Evolutionary conservation across 176 grass and related monocot genomes (phyloP).

Genomic region (Carex pumila): DNA sequence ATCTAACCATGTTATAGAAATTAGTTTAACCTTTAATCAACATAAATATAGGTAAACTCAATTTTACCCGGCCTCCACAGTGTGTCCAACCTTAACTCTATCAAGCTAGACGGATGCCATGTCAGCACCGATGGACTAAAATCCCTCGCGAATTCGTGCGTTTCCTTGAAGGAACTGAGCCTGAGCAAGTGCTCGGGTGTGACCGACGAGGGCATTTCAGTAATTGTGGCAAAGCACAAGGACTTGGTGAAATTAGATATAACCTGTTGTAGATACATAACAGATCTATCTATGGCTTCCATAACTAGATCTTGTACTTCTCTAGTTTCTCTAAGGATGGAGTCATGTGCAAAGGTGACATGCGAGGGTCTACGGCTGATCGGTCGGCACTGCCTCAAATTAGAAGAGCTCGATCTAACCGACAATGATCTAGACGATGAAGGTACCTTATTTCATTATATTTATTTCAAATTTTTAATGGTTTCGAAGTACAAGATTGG

Average conservation of each 20-base stretch:
- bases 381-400: conserved; percentile 34
- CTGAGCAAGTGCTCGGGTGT: conserved; percentile 78
- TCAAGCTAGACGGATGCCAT: conserved; percentile 74
- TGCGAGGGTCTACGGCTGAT: conserved; percentile 55
- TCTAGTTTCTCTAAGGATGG: conserved; percentile 74
- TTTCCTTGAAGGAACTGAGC: conserved; percentile 58
- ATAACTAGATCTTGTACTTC: conserved; percentile 69
- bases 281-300: conserved; percentile 50
- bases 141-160: conserved; percentile 46
- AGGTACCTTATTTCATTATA: conserved; percentile 38
- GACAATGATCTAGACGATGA: conserved; percentile 84
- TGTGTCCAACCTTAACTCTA: conserved; percentile 33
- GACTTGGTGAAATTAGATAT: conserved; percentile 64
- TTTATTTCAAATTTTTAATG: background rate
- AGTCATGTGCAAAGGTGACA: conserved; percentile 61
- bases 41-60: conserved; percentile 46
- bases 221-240: conserved; percentile 45
- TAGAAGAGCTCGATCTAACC: conserved; percentile 75
- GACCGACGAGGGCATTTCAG: conserved; percentile 60
- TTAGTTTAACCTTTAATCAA: background rate
- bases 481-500: background rate
- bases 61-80: conserved; percentile 32
- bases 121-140: conserved; percentile 43
- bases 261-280: conserved; percentile 71
- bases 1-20: background rate